Conservation (phyloP, 2,329 filamentous ascomycete genomes). For the Dactylellina sp. region DNA sequence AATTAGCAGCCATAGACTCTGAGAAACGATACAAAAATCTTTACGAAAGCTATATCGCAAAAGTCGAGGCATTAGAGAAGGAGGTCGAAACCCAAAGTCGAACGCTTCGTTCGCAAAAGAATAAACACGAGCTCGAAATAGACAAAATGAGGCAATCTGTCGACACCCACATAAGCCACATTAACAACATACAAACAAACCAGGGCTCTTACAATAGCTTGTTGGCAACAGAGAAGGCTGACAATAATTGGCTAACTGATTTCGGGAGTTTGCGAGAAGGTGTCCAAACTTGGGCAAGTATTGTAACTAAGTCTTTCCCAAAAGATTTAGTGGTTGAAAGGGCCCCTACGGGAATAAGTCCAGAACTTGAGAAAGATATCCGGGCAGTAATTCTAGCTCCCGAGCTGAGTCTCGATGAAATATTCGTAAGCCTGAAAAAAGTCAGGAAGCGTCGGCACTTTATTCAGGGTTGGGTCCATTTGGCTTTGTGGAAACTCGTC, state of each 20-base stretch:
- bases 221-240: background rate
- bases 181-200: conserved; percentile 7
- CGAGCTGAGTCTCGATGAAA: conserved; percentile 1
- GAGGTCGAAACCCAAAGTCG: background rate
- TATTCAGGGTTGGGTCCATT: conserved; percentile 16
- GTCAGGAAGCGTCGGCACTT: conserved; percentile 7
- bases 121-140: conserved; percentile 8
- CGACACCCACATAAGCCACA: conserved; percentile 5
- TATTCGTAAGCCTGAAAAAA: conserved; percentile 4
- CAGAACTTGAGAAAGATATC: conserved; percentile 11
- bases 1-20: no score
- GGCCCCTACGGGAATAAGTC: background rate
- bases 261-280: background rate
- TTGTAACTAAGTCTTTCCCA: background rate
- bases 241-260: background rate
- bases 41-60: no score
- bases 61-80: no score
- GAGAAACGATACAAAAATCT: no score
- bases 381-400: background rate
- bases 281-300: conserved; percentile 15
- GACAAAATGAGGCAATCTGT: conserved; percentile 2
- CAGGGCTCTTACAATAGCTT: conserved; percentile 9
- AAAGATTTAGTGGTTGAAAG: background rate
- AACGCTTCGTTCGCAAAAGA: conserved; percentile 1
- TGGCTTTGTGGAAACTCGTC: conserved; percentile 11